Conservation (phyloP, 2,329 filamentous ascomycete species). For the Cladophialophora exuberans region DNA sequence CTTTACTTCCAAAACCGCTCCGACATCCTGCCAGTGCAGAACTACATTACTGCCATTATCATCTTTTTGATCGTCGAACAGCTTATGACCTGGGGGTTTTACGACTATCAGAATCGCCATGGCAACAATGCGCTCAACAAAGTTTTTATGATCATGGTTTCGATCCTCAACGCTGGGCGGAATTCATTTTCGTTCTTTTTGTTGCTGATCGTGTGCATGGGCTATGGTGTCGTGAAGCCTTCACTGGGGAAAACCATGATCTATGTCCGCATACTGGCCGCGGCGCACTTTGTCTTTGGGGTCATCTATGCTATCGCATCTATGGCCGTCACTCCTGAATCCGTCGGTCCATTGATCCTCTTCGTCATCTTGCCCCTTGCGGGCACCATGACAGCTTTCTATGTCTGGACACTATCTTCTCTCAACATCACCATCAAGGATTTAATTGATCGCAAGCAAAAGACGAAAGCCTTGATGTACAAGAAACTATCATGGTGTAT, state of each 20-base stretch:
- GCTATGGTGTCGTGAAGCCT: slow-evolving; percentile 95
- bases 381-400: slow-evolving; percentile 91
- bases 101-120: slow-evolving; percentile 91
- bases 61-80: slow-evolving; percentile 94
- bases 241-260: slow-evolving; percentile 92
- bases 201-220: slow-evolving; percentile 97
- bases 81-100: slow-evolving; percentile 98
- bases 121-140: slow-evolving; percentile 83
- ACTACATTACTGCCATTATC: slow-evolving; percentile 97
- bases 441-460: slow-evolving; percentile 90
- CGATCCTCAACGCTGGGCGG: slow-evolving; percentile 85
- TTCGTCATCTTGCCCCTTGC: slow-evolving; percentile 92
- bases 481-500: slow-evolving; percentile 99
- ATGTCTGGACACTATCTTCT: slow-evolving; percentile 97
- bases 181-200: slow-evolving; percentile 99
- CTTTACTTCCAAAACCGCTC: slow-evolving; percentile 91
- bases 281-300: slow-evolving; percentile 92
- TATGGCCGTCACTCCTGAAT: slow-evolving; percentile 85
- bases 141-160: slow-evolving; percentile 86
- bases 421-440: slow-evolving; percentile 95
- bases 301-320: slow-evolving; percentile 85
- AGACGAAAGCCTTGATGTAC: slow-evolving; percentile 93
- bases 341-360: slow-evolving; percentile 84
- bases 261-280: slow-evolving; percentile 85
- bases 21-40: slow-evolving; percentile 96